These are phyloP conservation scores for Suillus clintonianus DNA, from an alignment of 768 basidiomycete species.

Conservation along the genomic window DNA sequence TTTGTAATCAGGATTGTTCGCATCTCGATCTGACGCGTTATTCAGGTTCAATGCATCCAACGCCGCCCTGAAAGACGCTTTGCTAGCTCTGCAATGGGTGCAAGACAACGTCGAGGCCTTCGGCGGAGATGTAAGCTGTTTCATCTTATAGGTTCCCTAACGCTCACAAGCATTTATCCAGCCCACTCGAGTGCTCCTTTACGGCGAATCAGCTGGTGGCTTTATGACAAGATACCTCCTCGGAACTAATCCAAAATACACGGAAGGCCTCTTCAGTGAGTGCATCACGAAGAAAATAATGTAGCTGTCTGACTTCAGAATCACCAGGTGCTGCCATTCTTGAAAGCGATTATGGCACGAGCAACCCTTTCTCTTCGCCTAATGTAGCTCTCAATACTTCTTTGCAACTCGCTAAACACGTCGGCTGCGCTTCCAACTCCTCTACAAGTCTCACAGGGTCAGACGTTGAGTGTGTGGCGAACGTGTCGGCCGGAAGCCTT, in stretches of 20 bases:
- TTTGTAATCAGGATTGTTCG: not conserved
- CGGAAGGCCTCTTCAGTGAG: slow-evolving; percentile 20
- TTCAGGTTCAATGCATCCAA: slow-evolving; percentile 23
- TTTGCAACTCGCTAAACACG: slow-evolving; percentile 13
- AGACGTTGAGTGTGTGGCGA: slow-evolving; percentile 8
- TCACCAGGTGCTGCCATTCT: slow-evolving; percentile 16
- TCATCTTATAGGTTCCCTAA: not conserved
- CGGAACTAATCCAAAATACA: slow-evolving; percentile 20
- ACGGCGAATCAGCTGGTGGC: slow-evolving; percentile 24
- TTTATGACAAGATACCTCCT: slow-evolving; percentile 16
- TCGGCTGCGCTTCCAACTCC: slow-evolving; percentile 18
- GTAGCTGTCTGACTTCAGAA: not conserved
- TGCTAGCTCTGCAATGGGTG: slow-evolving; percentile 38
- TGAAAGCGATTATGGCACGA: slow-evolving; percentile 16
- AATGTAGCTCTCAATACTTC: slow-evolving; percentile 14
- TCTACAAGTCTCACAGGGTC: slow-evolving; percentile 7
- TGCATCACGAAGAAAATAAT: not conserved
- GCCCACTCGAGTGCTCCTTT: slow-evolving; percentile 17
- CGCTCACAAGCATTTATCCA: not conserved
- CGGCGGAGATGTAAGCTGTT: slow-evolving; percentile 34
- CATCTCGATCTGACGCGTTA: not conserved
- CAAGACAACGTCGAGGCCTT: slow-evolving; percentile 36
- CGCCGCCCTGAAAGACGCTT: slow-evolving; percentile 30
- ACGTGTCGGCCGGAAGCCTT: slow-evolving; percentile 10
- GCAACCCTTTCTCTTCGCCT: slow-evolving; percentile 15